Conservation (phyloP, 208 protist genomes). For the Trypanosoma brucei region DNA sequence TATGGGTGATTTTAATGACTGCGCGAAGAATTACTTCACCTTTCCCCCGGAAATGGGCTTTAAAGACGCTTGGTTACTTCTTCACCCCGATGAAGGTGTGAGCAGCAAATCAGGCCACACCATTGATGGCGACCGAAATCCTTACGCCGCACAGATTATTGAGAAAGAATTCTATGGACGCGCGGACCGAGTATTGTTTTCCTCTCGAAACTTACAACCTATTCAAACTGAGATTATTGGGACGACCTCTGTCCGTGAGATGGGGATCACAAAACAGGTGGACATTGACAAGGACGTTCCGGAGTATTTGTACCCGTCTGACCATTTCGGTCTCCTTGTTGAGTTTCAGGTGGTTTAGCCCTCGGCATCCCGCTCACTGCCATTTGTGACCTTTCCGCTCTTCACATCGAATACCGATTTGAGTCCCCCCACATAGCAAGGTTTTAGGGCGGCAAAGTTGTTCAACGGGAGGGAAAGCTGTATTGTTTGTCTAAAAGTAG, state of each 20-base stretch:
- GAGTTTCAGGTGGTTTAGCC: conserved; percentile 46
- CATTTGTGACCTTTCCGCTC: too few relatives aligned
- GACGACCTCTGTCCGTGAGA: conserved; percentile 31
- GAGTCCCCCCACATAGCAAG: too few relatives aligned
- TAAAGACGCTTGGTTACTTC: conserved; percentile 41
- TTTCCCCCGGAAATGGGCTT: conserved; percentile 35
- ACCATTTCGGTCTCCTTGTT: conserved; percentile 52
- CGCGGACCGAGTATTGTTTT: conserved; percentile 42
- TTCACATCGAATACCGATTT: too few relatives aligned
- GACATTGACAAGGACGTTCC: conserved; percentile 31
- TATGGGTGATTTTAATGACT: conserved; percentile 65
- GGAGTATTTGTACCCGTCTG: conserved; percentile 49
- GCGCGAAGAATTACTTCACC: conserved; percentile 29
- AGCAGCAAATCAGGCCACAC: conserved; percentile 39
- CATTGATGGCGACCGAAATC: conserved; percentile 41
- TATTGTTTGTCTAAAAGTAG: too few relatives aligned
- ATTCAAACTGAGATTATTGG: conserved; percentile 41
- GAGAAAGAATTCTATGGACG: conserved; percentile 59
- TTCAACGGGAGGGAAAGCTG: too few relatives aligned
- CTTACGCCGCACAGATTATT: conserved; percentile 49
- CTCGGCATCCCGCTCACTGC: not conserved
- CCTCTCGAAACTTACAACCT: conserved; percentile 37
- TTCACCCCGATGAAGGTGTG: conserved; percentile 26
- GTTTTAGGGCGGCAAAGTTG: too few relatives aligned
- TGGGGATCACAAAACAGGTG: conserved; percentile 34